A percentile compares a stretch with the other conserved stretches of the same genome.
Evolutionary conservation across 441 rosid genomes (phyloP).

Genomic region (Erodium chrysanthum): DNA sequence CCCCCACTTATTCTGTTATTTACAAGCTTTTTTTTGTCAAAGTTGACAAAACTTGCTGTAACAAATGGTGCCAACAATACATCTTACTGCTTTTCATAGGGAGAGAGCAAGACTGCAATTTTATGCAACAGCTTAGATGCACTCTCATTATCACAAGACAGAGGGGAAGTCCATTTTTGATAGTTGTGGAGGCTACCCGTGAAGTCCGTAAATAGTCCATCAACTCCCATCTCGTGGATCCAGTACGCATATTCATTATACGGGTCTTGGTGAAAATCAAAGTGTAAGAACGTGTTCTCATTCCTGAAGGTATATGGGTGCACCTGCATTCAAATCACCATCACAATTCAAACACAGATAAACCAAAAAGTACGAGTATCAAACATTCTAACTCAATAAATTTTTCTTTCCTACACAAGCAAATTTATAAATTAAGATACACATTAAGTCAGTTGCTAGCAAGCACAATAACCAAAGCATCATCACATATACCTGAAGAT

Average conservation of each 20-base stretch:
- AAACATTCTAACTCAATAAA: neutral
- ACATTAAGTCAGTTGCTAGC: no score
- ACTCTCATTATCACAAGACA: conserved; percentile 13
- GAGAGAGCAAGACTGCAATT: conserved; percentile 31
- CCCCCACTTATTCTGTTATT: no score
- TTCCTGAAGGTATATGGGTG: conserved; percentile 86
- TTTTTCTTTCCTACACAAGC: no score
- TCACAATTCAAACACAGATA: no score
- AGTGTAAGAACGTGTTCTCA: conserved; percentile 55
- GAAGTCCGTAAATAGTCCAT: conserved; percentile 92
- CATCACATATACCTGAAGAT: conserved; percentile 54
- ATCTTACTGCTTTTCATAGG: conserved; percentile 20
- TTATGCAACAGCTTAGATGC: conserved; percentile 33
- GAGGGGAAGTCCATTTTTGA: conserved; percentile 54
- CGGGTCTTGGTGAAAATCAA: conserved; percentile 61
- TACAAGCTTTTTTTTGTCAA: no score
- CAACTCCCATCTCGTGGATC: conserved; percentile 70
- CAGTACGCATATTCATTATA: conserved; percentile 65
- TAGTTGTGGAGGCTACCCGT: conserved; percentile 65
- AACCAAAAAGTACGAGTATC: no score
- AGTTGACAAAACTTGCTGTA: no score
- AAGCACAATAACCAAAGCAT: no score
- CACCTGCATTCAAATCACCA: conserved; percentile 36
- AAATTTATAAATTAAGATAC: no score
- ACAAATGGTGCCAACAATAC: no score